Percentiles rank a stretch among this genome's conserved stretches.
Evolutionary conservation across 225 moss, liverwort and hornwort species (phyloP).

Genomic region (Pseudoscleropodium purum): DNA sequence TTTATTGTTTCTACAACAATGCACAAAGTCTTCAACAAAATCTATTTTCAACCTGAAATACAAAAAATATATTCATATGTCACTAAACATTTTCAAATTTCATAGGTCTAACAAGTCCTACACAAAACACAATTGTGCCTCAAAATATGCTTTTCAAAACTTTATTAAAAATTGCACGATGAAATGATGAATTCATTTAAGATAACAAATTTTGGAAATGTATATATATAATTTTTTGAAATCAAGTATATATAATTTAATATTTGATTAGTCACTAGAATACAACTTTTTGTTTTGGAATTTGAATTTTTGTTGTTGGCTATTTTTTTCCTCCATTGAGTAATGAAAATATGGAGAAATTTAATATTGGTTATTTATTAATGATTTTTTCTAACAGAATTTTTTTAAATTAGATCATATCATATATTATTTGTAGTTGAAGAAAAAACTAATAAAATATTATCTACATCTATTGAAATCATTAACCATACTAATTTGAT

Average conservation of each 20-base stretch:
- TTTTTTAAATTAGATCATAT: background rate
- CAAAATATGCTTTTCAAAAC: background rate
- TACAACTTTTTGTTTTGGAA: background rate
- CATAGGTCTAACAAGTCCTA: background rate
- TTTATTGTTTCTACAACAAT: background rate
- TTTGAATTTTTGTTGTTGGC: background rate
- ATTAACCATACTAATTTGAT: background rate
- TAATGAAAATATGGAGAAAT: background rate
- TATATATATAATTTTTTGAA: background rate
- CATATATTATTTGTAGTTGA: rapidly evolving
- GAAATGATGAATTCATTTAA: background rate
- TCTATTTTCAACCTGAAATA: background rate
- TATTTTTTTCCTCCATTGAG: too few species aligned
- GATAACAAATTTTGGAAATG: background rate
- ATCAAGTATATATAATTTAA: background rate
- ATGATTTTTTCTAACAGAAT: background rate
- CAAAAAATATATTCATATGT: background rate
- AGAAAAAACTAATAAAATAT: too few species aligned
- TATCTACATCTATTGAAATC: too few species aligned
- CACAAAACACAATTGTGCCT: background rate
- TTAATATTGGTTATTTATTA: too few species aligned
- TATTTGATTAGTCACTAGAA: background rate
- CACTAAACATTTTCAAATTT: background rate
- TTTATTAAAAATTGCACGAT: background rate
- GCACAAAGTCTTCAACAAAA: slow-evolving; percentile 12